Evolutionary conservation across 768 basidiomycete species (phyloP), one percentile per base, ranked within the genome.

Genomic region (Rickenella mellea): DNA sequence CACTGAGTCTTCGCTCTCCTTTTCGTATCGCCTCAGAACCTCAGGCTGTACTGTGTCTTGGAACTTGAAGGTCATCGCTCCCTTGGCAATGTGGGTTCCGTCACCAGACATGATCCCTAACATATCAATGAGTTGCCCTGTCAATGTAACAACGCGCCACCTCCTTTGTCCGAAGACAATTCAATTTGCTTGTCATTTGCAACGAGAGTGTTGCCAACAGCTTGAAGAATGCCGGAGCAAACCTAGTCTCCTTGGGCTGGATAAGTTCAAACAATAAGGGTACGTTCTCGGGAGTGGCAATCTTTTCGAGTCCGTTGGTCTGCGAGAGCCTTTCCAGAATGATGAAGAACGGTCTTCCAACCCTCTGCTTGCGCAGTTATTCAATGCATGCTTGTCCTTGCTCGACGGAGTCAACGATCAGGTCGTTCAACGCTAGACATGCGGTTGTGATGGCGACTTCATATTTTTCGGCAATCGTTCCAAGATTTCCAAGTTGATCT

Each of bases 101-200:
- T 94, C 94, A 28, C 93, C 94, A 12, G 92, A 92, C 90, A 97
- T 98, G 1, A 92, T 89, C 45, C 96, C 96, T 0, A 88, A 92
- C 0, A 84, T 76, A 56, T 98, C 94, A 48, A 98, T 97, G 44
- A 99, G 64, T 56, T 94, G 86, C 0, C 96, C 96, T 4, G 80
- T 78, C 1, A 97, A 78, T 0, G 94, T 98, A 30, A 98, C 96
- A 10, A 99, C 93, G 22, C 92, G 73, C 83, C 87, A 96, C 30
- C 94, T 69, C 46, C 66, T 73, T 11, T 58, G 50, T 15, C 78
- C 80, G 52, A 80, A 97, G 0, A 93, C 94, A 50, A 97, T 89
- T 20, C 91, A 79, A 55, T 94, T 94, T 0, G 93, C 94, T 55
- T 97, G 92, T 90, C 75, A n/a, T 80, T 68, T 0, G 88, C 92